Evolutionary conservation across 805 yeast genomes (phyloP).

Genomic region (Blastobotrys americana): DNA sequence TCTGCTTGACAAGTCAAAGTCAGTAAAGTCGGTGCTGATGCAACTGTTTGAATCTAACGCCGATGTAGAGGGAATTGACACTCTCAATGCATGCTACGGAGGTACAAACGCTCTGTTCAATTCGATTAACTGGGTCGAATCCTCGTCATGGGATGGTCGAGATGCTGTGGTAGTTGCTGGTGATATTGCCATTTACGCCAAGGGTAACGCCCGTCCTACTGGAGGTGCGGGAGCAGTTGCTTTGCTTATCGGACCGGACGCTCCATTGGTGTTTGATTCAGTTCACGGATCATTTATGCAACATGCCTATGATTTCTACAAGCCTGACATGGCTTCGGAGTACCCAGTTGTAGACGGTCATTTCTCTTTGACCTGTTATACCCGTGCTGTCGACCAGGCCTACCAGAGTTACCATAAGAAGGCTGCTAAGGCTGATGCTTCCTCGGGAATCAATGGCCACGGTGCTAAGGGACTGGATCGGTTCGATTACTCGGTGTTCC

Average conservation of each 20-base stretch:
- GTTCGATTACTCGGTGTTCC: conserved; percentile 94
- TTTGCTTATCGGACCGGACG: conserved; percentile 90
- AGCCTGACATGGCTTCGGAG: conserved; percentile 93
- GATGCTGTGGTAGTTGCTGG: conserved; percentile 96
- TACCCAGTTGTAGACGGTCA: conserved; percentile 98
- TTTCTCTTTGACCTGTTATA: conserved; percentile 88
- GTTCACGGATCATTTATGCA: conserved; percentile 91
- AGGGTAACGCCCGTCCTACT: conserved; percentile 98
- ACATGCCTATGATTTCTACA: conserved; percentile 96
- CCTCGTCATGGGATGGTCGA: conserved; percentile 96
- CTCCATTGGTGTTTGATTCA: conserved; percentile 88
- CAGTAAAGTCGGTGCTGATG: conserved; percentile 92
- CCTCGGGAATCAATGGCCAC: conserved; percentile 32
- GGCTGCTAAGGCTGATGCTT: conserved; percentile 38
- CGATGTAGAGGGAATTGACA: conserved; percentile 94
- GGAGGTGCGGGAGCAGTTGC: conserved; percentile 99
- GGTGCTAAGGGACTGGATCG: conserved; percentile 45
- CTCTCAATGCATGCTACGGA: conserved; percentile 96
- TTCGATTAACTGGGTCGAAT: conserved; percentile 92
- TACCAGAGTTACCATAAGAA: conserved; percentile 77
- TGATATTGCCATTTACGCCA: conserved; percentile 94
- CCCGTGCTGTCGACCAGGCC: conserved; percentile 83
- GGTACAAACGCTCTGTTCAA: conserved; percentile 94
- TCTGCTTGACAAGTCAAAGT: conserved; percentile 89
- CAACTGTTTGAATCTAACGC: conserved; percentile 75